A percentile compares a stretch with the other conserved stretches of the same genome.
phyloP scores from a whole-genome alignment of 768 basidiomycete species.

The Russula lepida region DNA sequence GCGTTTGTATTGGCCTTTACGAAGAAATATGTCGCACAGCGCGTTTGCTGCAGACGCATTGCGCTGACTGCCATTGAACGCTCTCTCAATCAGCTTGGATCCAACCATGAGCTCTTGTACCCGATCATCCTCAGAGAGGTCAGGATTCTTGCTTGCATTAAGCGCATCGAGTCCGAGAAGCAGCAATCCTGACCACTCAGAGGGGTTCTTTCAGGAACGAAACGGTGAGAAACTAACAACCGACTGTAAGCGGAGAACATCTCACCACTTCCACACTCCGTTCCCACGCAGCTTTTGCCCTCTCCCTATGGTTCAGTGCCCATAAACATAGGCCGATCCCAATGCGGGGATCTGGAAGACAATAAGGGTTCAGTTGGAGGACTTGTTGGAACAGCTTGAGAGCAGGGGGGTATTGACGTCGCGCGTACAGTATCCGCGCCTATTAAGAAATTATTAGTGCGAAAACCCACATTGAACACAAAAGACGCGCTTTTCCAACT shows the following conservation, averaged over 20 bases:
- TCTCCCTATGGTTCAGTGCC: conserved; percentile 75
- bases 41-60: conserved; percentile 80
- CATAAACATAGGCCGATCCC: conserved; percentile 93
- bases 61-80: conserved; percentile 73
- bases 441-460: conserved; percentile 25
- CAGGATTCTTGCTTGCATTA: conserved; percentile 72
- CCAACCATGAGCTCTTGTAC: conserved; percentile 52
- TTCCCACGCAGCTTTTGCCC: conserved; percentile 86
- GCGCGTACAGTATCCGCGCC: conserved; percentile 81
- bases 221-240: not conserved
- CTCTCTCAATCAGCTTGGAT: conserved; percentile 61
- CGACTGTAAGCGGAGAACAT: conserved; percentile 13
- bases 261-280: conserved; percentile 77
- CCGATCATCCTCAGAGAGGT: conserved; percentile 55
- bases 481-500: conserved; percentile 61
- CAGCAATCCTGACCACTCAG: conserved; percentile 70
- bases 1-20: conserved; percentile 54
- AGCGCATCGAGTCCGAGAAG: conserved; percentile 81
- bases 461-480: not conserved
- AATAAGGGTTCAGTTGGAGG: conserved; percentile 65
- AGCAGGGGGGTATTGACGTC: conserved; percentile 68
- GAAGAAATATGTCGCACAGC: conserved; percentile 68
- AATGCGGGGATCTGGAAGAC: conserved; percentile 87
- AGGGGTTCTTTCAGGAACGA: conserved; percentile 48
- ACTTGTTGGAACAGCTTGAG: conserved; percentile 83